A percentile compares a stretch with the other conserved stretches of the same genome.
These are phyloP conservation scores for Solanum appendiculatum DNA, from an alignment of 257 asterid genomes.

Conservation along the genomic window DNA sequence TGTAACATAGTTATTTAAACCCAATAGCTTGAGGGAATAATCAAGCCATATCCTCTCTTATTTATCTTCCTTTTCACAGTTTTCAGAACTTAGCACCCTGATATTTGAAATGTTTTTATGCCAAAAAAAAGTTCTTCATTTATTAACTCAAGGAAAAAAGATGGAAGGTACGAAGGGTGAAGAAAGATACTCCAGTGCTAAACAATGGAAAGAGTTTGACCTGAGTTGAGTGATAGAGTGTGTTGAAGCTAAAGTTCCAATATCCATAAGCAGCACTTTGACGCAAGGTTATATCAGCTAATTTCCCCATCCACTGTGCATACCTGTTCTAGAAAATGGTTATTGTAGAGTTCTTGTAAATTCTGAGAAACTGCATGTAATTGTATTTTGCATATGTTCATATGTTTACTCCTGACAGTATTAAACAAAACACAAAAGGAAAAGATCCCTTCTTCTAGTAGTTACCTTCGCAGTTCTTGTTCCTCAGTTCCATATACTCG, in stretches of 20 bases:
- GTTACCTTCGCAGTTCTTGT: conserved; percentile 70
- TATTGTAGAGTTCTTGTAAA: neutral
- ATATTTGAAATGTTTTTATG: neutral
- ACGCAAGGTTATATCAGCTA: conserved; percentile 74
- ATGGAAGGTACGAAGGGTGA: neutral
- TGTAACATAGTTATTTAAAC: neutral
- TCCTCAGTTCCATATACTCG: conserved; percentile 89
- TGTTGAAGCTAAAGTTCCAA: conserved; percentile 88
- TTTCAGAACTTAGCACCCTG: neutral
- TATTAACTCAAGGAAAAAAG: neutral
- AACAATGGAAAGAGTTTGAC: conserved; percentile 23
- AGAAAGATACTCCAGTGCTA: neutral
- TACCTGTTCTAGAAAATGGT: conserved; percentile 36
- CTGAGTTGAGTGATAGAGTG: conserved; percentile 88
- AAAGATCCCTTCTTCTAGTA: neutral
- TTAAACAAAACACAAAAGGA: neutral
- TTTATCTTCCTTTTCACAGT: neutral
- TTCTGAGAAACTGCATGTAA: neutral
- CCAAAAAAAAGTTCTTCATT: neutral
- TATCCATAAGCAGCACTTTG: conserved; percentile 97
- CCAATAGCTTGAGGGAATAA: neutral
- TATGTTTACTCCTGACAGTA: neutral
- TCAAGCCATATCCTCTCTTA: neutral
- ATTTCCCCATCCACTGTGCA: conserved; percentile 59
- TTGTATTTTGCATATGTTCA: neutral